phyloP scores from a whole-genome alignment of 202 grass and related monocot genomes.

The Setaria italica region DNA sequence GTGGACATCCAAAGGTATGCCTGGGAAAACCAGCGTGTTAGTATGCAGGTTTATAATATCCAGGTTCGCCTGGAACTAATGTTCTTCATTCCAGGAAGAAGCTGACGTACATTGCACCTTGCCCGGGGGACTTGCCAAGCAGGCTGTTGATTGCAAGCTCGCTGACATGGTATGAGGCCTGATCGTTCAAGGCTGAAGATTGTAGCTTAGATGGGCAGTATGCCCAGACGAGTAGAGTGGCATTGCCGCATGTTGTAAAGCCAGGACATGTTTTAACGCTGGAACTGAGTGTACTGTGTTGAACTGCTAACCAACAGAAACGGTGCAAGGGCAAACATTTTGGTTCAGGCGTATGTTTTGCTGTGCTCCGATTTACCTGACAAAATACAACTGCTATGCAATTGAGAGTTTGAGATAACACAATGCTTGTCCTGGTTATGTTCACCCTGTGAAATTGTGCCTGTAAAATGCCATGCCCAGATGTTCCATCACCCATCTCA shows the following conservation, averaged over 20 bases:
- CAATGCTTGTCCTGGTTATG: background rate
- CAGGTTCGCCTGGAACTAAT: background rate
- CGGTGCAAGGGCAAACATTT: background rate
- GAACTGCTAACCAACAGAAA: conserved; percentile 27
- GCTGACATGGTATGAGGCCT: conserved; percentile 87
- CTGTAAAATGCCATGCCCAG: background rate
- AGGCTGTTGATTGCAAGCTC: conserved; percentile 84
- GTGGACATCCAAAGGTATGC: conserved; percentile 92
- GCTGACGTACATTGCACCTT: conserved; percentile 83
- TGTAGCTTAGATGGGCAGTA: conserved; percentile 23
- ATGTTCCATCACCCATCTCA: background rate
- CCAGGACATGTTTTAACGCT: conserved; percentile 9
- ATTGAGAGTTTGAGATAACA: background rate
- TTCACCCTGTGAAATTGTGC: background rate
- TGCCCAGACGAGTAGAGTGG: background rate
- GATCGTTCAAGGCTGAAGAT: conserved; percentile 15
- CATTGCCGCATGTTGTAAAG: conserved; percentile 21
- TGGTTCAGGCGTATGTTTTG: background rate
- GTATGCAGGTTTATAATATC: background rate
- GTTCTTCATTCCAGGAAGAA: conserved; percentile 71
- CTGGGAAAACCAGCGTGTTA: background rate
- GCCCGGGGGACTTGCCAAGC: conserved; percentile 81
- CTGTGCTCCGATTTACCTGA: background rate
- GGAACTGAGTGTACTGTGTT: background rate
- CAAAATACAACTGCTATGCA: background rate